Percentiles rank a stretch among this genome's conserved stretches.
These are phyloP conservation scores for Chaetomium olivaceum DNA, from an alignment of 2,329 filamentous ascomycete species.

Conservation along the genomic window DNA sequence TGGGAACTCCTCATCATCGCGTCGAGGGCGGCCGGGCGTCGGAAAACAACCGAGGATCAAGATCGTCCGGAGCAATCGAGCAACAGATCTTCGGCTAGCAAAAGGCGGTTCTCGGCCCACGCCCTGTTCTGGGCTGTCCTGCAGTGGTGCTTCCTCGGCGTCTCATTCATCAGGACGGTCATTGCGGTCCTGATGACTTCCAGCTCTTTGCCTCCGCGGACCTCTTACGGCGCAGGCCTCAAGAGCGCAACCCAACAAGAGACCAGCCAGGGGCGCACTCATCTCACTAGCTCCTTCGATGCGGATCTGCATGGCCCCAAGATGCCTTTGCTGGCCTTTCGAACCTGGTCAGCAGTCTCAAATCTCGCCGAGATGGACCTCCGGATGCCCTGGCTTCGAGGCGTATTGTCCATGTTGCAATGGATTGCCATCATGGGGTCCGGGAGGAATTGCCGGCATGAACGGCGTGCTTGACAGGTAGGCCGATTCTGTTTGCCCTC, in stretches of 20 bases:
- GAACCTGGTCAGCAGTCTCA: conserved; percentile 71
- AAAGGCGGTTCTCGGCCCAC: conserved; percentile 44
- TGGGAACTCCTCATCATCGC: conserved; percentile 81
- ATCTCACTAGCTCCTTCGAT: conserved; percentile 27
- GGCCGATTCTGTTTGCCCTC: conserved; percentile 43
- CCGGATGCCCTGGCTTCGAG: conserved; percentile 90
- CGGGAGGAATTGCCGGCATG: conserved; percentile 71
- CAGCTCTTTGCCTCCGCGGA: conserved; percentile 60
- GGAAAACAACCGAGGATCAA: conserved; percentile 24
- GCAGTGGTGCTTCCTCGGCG: conserved; percentile 56
- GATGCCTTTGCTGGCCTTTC: conserved; percentile 73
- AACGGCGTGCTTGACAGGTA: conserved; percentile 89
- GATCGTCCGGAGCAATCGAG: conserved; percentile 19
- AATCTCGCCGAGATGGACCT: conserved; percentile 70
- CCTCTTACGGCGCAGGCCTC: conserved; percentile 27
- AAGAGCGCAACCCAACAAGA: conserved; percentile 32
- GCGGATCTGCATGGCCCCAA: conserved; percentile 38
- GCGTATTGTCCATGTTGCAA: conserved; percentile 73
- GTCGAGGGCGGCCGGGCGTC: conserved; percentile 45
- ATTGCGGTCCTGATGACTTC: conserved; percentile 65
- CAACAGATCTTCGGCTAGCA: conserved; percentile 23
- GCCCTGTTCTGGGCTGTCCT: conserved; percentile 57
- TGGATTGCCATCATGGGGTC: conserved; percentile 72
- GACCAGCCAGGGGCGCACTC: conserved; percentile 30
- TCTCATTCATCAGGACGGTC: conserved; percentile 66